Percentiles rank a stretch among this genome's conserved stretches.
Evolutionary conservation across 805 yeast genomes (phyloP).

Genomic region (Maudiozyma barnettii): DNA sequence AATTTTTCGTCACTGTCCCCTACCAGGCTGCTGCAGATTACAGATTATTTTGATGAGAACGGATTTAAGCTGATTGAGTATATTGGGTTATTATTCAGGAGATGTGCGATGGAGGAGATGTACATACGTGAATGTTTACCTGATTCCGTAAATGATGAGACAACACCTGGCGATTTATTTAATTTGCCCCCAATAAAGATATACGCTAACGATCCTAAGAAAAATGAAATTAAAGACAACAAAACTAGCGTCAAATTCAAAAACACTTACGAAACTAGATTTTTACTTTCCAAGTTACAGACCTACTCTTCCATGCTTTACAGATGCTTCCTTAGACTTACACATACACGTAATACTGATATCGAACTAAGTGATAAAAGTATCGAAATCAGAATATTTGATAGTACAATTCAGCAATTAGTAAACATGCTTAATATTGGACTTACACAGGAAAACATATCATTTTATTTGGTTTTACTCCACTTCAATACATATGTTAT

Average conservation of each 20-base stretch:
- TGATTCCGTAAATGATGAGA: constrained; percentile 33
- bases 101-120: constrained; percentile 51
- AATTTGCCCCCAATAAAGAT: constrained; percentile 34
- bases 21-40: constrained; percentile 30
- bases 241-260: constrained; percentile 51
- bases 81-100: constrained; percentile 39
- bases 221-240: constrained; percentile 30
- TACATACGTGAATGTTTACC: constrained; percentile 42
- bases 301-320: constrained; percentile 35
- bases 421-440: constrained; percentile 18
- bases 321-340: constrained; percentile 36
- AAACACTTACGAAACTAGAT: constrained; percentile 49
- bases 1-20: constrained; percentile 43
- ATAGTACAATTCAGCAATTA: constrained; percentile 25
- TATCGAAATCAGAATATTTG: constrained; percentile 35
- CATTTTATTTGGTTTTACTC: constrained; percentile 30
- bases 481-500: constrained; percentile 31
- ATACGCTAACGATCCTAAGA: constrained; percentile 35
- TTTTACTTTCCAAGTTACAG: constrained; percentile 41
- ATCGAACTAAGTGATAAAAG: constrained; percentile 29
- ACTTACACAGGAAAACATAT: constrained; percentile 12
- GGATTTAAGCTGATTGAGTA: constrained; percentile 36
- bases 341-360: constrained; percentile 34
- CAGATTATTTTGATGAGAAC: constrained; percentile 18
- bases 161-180: constrained; percentile 32